Percentiles rank a stretch among this genome's conserved stretches.
Conservation (phyloP, 1,284 basidiomycete genomes). For the Ustilago bromivora region DNA sequence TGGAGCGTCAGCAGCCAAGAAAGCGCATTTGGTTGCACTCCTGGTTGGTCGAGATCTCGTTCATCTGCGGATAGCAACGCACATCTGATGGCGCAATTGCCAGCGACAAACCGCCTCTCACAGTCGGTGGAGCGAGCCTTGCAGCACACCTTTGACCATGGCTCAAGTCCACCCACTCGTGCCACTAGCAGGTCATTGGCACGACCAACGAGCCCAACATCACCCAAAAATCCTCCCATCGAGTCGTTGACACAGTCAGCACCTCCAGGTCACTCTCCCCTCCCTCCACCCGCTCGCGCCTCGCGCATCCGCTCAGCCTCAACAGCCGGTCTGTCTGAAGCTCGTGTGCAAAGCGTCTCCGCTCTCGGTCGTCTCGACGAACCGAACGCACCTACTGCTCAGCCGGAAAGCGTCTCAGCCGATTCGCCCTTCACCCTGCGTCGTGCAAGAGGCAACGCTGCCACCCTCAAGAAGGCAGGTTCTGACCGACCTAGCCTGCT, state of each 20-base stretch:
- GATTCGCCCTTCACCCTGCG: constrained; percentile 17
- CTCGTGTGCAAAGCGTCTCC: constrained; percentile 41
- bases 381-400: background rate
- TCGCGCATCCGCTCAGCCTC: constrained; percentile 36
- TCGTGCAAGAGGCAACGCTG: background rate
- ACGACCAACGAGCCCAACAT: background rate
- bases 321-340: constrained; percentile 31
- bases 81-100: too few species aligned
- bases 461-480: background rate
- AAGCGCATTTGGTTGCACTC: constrained; percentile 8
- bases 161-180: background rate
- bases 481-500: constrained; percentile 26
- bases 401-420: background rate
- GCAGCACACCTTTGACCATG: background rate
- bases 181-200: background rate
- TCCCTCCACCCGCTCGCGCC: constrained; percentile 1
- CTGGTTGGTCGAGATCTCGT: background rate
- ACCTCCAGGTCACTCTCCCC: background rate
- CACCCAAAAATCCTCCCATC: background rate
- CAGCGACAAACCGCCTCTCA: background rate
- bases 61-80: background rate
- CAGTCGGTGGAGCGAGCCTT: background rate
- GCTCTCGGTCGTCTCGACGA: constrained; percentile 34
- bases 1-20: constrained; percentile 32
- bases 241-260: background rate